Percentiles rank a stretch among this genome's conserved stretches.
Evolutionary conservation across 495 filamentous ascomycete genomes (phyloP).

Genomic region (Chaetomium fimeti): DNA sequence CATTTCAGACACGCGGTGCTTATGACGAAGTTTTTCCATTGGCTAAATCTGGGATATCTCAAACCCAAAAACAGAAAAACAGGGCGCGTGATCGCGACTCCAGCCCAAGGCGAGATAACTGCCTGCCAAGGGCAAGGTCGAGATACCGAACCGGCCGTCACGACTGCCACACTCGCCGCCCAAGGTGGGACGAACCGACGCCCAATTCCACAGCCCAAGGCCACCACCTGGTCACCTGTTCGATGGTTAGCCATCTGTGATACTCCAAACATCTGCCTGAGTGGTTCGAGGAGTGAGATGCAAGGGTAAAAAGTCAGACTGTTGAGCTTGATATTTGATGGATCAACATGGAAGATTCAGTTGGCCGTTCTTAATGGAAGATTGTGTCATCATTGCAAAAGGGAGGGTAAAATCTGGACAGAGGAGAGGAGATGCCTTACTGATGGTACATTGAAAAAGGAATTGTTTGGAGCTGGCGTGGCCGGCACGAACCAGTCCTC

Average conservation of each 20-base stretch:
- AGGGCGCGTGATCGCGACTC: not conserved
- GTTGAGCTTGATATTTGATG: conserved; percentile 58
- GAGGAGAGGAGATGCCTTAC: conserved; percentile 8
- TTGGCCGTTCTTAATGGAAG: conserved; percentile 60
- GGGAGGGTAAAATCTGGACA: conserved; percentile 9
- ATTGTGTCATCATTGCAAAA: conserved; percentile 47
- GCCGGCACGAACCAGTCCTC: conserved; percentile 1
- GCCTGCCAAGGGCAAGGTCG: no score
- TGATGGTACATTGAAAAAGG: not conserved
- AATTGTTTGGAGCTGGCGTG: conserved; percentile 4
- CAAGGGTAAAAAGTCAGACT: conserved; percentile 47
- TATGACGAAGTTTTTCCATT: not conserved
- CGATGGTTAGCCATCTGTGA: conserved; percentile 29
- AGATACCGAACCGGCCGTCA: not conserved
- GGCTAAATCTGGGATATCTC: not conserved
- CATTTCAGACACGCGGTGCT: not conserved
- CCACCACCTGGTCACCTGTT: conserved; percentile 15
- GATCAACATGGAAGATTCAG: conserved; percentile 57
- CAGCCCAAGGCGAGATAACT: not conserved
- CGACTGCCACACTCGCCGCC: not conserved
- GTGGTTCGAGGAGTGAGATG: conserved; percentile 3
- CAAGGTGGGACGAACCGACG: not conserved
- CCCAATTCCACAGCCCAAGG: not conserved
- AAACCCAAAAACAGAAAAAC: not conserved
- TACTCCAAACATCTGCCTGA: conserved; percentile 3